These are phyloP conservation scores for Heritiera littoralis DNA, from an alignment of 345 rosid genomes.

Conservation along the genomic window DNA sequence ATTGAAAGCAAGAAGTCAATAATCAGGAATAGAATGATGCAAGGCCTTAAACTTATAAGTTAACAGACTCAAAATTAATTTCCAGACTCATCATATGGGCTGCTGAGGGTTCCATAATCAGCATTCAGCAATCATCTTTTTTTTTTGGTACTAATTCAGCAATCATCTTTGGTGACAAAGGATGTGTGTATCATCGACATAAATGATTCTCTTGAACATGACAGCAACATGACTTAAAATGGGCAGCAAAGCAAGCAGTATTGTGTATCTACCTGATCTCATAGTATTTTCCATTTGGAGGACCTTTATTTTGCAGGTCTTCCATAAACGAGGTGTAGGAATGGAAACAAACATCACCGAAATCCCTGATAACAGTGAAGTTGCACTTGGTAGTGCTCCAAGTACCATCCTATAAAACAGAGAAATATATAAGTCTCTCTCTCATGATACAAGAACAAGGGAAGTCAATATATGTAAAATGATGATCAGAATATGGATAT, in stretches of 20 bases:
- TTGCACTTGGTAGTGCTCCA: constrained; percentile 62
- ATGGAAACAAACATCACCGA: constrained; percentile 69
- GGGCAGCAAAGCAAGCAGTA: neutral
- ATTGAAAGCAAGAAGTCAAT: neutral
- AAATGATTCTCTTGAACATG: neutral
- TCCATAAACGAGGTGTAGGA: constrained; percentile 77
- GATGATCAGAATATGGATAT: neutral
- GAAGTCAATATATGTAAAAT: neutral
- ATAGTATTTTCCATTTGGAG: constrained; percentile 58
- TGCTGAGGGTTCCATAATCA: constrained; percentile 1
- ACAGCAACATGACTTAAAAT: neutral
- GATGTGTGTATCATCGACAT: neutral
- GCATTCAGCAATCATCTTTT: neutral
- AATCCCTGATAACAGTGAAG: constrained; percentile 71
- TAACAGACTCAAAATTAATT: neutral
- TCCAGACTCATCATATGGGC: neutral
- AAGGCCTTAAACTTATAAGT: neutral
- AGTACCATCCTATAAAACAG: constrained; percentile 74
- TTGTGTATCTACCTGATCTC: constrained; percentile 69
- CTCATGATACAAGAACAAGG: constrained; percentile 13
- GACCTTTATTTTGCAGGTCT: constrained; percentile 51
- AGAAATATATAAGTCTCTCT: constrained; percentile 15
- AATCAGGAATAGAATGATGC: neutral
- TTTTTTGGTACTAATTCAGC: too few relatives aligned
- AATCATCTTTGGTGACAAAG: neutral